Conservation (phyloP, 805 yeast genomes). For the Metschnikowia aberdeeniae region DNA sequence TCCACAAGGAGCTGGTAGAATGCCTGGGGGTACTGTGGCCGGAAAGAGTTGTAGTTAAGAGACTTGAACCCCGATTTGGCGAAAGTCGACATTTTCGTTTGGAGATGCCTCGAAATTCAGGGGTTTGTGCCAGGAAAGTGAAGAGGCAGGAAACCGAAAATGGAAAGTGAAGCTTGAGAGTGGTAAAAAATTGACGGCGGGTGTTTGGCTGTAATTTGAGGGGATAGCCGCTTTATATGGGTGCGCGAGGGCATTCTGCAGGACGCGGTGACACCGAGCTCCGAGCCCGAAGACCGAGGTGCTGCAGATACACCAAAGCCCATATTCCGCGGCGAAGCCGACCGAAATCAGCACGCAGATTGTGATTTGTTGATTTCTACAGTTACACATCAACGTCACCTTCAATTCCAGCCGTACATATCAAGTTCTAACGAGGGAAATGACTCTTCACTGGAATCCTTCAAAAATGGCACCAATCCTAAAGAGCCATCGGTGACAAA, state of each 20-base stretch:
- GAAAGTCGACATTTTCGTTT: conserved; percentile 12
- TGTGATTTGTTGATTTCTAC: too few species aligned
- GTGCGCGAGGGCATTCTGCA: neutral
- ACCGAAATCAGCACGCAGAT: too few species aligned
- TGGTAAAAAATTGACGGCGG: too few species aligned
- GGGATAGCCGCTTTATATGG: neutral
- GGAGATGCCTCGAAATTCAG: neutral
- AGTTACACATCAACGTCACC: too few species aligned
- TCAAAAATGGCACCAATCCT: conserved; percentile 64
- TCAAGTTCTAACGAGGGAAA: neutral
- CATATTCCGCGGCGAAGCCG: too few species aligned
- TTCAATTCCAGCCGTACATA: neutral
- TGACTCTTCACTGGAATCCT: conserved; percentile 6
- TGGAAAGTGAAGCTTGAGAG: too few species aligned
- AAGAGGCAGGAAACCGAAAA: too few species aligned
- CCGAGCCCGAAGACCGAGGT: neutral
- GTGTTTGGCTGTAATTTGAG: neutral
- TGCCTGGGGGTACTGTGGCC: conserved; percentile 39
- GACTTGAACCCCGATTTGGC: conserved; percentile 14
- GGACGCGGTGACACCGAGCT: neutral
- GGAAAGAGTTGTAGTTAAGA: conserved; percentile 28
- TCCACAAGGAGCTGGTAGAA: conserved; percentile 30
- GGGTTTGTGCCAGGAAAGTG: too few species aligned
- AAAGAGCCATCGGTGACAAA: conserved; percentile 81
- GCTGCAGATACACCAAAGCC: too few species aligned